A percentile compares a stretch with the other conserved stretches of the same genome.
phyloP scores from a whole-genome alignment of 1,139 yeast genomes.

The Taphrina confusa region DNA sequence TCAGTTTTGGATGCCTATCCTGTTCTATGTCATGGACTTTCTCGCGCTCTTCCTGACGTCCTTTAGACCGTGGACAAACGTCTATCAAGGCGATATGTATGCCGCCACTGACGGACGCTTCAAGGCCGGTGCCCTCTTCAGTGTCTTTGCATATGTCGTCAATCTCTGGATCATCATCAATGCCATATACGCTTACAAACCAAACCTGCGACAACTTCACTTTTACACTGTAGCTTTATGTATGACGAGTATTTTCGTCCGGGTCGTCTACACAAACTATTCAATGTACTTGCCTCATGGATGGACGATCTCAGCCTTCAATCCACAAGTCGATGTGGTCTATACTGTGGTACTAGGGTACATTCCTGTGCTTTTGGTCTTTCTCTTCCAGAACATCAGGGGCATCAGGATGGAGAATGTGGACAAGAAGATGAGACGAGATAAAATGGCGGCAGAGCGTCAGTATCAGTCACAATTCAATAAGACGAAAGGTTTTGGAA shows the following conservation, averaged over 20 bases:
- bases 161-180: conserved; percentile 14
- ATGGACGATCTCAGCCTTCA: conserved; percentile 24
- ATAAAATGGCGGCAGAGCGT: conserved; percentile 1
- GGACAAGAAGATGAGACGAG: conserved; percentile 25
- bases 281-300: conserved; percentile 23
- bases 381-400: conserved; percentile 7
- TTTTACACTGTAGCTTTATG: conserved; percentile 5
- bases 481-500: conserved; percentile 21
- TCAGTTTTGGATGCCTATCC: conserved; percentile 31
- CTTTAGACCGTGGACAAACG: conserved; percentile 28
- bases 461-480: conserved; percentile 26
- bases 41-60: conserved; percentile 23
- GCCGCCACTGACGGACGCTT: conserved; percentile 34
- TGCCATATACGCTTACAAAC: conserved; percentile 19
- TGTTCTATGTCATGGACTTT: conserved; percentile 29
- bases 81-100: conserved; percentile 14
- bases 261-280: conserved; percentile 28
- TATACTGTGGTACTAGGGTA: conserved; percentile 23
- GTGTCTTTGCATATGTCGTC: conserved; percentile 24
- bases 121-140: conserved; percentile 28
- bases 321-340: conserved; percentile 19
- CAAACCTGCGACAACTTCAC: conserved; percentile 12
- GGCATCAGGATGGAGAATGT: conserved; percentile 26
- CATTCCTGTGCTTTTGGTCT: conserved; percentile 21
- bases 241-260: conserved; percentile 6